Conservation (phyloP, 2,329 filamentous ascomycete species). For the Colletotrichum destructivum region DNA sequence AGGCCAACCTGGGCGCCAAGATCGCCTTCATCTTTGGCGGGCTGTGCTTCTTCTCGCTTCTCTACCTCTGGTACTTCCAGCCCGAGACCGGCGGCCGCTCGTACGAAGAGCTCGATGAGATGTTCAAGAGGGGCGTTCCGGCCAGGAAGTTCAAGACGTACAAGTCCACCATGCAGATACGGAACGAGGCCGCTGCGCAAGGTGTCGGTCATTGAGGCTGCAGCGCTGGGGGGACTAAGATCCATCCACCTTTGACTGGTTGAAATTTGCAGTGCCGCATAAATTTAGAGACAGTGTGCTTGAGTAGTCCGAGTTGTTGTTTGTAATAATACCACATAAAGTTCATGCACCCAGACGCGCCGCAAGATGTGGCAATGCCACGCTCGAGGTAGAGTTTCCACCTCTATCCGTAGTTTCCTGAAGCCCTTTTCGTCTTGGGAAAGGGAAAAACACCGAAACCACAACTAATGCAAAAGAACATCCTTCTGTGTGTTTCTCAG, state of each 20-base stretch:
- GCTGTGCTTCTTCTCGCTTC: constrained; percentile 48
- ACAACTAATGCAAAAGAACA: background rate
- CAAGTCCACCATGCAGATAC: constrained; percentile 36
- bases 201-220: background rate
- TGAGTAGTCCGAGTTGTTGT: too few species aligned
- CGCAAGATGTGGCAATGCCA: too few species aligned
- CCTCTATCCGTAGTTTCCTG: too few species aligned
- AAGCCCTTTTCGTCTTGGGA: too few species aligned
- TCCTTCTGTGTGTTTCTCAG: constrained; percentile 23
- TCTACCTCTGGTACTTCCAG: constrained; percentile 54
- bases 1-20: constrained; percentile 55
- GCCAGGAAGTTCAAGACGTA: constrained; percentile 48
- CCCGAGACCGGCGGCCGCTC: constrained; percentile 52
- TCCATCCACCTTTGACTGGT: background rate
- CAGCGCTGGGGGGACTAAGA: background rate
- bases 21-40: constrained; percentile 59
- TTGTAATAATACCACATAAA: too few species aligned
- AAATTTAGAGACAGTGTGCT: background rate
- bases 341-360: too few species aligned
- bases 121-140: constrained; percentile 47
- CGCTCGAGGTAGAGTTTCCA: too few species aligned
- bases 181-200: constrained; percentile 28
- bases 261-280: too few species aligned
- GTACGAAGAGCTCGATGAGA: constrained; percentile 48
- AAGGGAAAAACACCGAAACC: too few species aligned